Evolutionary conservation across 2,329 filamentous ascomycete species (phyloP).

Genomic region (Alternaria arbusti): DNA sequence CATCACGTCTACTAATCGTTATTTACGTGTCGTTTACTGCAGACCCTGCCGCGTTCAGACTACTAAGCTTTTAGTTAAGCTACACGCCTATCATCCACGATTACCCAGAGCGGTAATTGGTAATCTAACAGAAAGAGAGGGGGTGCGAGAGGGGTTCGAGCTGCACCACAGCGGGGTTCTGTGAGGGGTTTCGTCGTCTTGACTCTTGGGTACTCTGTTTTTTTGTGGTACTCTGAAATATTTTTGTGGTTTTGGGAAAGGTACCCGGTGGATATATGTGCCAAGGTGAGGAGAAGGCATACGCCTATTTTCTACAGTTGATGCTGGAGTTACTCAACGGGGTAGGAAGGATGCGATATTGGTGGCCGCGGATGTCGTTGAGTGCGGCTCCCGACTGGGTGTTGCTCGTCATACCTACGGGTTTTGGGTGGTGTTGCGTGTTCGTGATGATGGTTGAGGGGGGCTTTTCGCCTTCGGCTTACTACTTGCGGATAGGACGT

Average conservation of each 20-base stretch:
- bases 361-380: neutral
- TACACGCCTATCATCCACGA: slow-evolving; percentile 4
- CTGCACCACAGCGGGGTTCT: neutral
- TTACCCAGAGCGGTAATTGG: neutral
- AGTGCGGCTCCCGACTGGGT: neutral
- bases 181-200: neutral
- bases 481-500: neutral
- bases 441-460: neutral
- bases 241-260: neutral
- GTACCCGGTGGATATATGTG: neutral
- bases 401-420: neutral
- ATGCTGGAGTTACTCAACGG: slow-evolving; percentile 3
- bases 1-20: neutral
- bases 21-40: neutral
- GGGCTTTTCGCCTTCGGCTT: neutral
- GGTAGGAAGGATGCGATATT: slow-evolving; percentile 4
- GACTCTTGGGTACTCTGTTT: neutral
- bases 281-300: slow-evolving; percentile 11
- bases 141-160: neutral
- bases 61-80: slow-evolving; percentile 1
- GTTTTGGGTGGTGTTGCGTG: neutral
- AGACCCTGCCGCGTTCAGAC: neutral
- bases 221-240: neutral
- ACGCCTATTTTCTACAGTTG: slow-evolving; percentile 10
- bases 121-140: neutral